Evolutionary conservation across 495 filamentous ascomycete genomes (phyloP), one percentile per base, ranked within the genome.

Genomic region (Aspergillus steynii): DNA sequence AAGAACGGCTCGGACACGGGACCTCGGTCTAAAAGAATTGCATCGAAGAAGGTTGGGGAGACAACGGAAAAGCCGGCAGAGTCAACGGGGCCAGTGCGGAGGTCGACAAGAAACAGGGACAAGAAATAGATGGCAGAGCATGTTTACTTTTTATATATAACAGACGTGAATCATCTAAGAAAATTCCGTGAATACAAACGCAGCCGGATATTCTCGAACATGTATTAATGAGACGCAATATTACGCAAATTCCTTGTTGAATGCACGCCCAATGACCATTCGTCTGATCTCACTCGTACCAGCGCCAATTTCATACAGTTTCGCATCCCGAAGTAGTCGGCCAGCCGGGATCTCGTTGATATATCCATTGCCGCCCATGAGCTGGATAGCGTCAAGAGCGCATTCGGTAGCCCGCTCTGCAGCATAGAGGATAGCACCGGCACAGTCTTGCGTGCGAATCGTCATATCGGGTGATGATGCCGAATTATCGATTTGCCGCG

Each of bases 301-400:
- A 14, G 95, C 95, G 1, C 95, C 95, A 76, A 99, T 98, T 80
- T 98, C 96, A 77, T 99, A 99, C 68, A 99, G 71, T 67, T 91
- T 92, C 14, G 89, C 88, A 79, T 99, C 95, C 55, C 95, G 77
- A 59, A 98, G 74, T 58, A 99, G 76, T 50, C 95, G 79, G 26
- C 92, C 93, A 7, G 90, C 94, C 0, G 92, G 87, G 72, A 98
- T 90, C 80, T 99, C 95, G 74, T 97, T 96, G 64, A 95, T 83
- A 73, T 98, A 99, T 4, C 95, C 95, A 83, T 92, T 99, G 3
- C 95, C 95, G 31, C 95, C 95, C 75, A 99, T 83, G 32, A 96
- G 80, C 76, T 99, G 95, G 57, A 99, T 91, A n/a, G 89, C 90
- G 72, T 98, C 95, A 3, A 96, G 79, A 5, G 91, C 84, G 60